phyloP scores from a whole-genome alignment of 495 filamentous ascomycete genomes.

The Podospora fimiseda region DNA sequence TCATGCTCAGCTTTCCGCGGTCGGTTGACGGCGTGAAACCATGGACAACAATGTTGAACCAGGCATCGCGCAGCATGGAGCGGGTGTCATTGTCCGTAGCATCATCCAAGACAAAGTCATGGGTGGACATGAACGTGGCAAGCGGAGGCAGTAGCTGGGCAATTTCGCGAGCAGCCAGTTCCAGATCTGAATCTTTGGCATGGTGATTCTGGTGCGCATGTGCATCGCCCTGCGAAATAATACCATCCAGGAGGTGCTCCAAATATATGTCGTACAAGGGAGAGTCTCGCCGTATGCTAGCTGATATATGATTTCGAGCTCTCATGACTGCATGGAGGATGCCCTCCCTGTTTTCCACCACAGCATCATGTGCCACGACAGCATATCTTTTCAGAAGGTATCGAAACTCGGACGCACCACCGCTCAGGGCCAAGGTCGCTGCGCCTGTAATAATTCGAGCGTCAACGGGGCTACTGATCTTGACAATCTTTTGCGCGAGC shows the following conservation, averaged over 20 bases:
- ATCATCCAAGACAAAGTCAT: conserved; percentile 38
- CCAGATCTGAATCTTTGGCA: conserved; percentile 62
- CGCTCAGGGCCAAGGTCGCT: conserved; percentile 66
- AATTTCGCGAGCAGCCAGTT: conserved; percentile 78
- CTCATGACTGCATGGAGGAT: conserved; percentile 59
- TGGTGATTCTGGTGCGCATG: conserved; percentile 44
- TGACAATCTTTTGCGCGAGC: conserved; percentile 86
- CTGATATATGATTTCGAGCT: conserved; percentile 73
- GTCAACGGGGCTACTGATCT: conserved; percentile 70
- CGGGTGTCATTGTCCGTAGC: conserved; percentile 54
- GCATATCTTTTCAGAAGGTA: conserved; percentile 77
- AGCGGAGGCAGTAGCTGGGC: conserved; percentile 75
- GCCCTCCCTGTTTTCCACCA: conserved; percentile 55
- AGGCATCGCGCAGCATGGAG: conserved; percentile 77
- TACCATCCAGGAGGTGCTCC: conserved; percentile 74
- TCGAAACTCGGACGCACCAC: conserved; percentile 70
- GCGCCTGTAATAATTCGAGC: conserved; percentile 76
- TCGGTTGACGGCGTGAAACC: conserved; percentile 71
- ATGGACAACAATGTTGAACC: conserved; percentile 95
- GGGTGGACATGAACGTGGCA: conserved; percentile 62
- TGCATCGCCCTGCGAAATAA: conserved; percentile 83
- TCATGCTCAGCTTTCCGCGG: conserved; percentile 57
- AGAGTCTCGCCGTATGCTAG: conserved; percentile 58
- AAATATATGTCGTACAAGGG: conserved; percentile 72
- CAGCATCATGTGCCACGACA: conserved; percentile 62